phyloP scores from a whole-genome alignment of 2,329 filamentous ascomycete species.

The Metarhizium humberi region DNA sequence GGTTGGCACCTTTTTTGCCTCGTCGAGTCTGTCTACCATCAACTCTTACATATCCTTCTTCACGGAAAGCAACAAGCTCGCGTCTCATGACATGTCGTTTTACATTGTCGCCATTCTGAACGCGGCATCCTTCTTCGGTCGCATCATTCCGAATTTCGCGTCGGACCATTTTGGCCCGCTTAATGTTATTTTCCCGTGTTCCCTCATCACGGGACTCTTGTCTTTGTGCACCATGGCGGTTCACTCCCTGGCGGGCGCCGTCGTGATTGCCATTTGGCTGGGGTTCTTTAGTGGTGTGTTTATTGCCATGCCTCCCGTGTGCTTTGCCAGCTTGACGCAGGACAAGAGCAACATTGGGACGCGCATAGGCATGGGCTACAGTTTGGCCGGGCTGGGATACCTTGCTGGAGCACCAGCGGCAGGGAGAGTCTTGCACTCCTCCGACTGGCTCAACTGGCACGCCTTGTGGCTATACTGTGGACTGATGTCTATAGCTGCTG shows the following conservation, averaged over 20 bases:
- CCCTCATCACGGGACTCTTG: conserved; percentile 19
- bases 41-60: conserved; percentile 36
- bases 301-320: conserved; percentile 13
- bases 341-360: background rate
- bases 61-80: conserved; percentile 29
- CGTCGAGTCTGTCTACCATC: conserved; percentile 40
- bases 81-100: conserved; percentile 22
- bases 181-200: conserved; percentile 22
- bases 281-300: conserved; percentile 35
- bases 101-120: conserved; percentile 36
- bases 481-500: background rate
- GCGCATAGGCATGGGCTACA: background rate
- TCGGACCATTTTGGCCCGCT: conserved; percentile 25
- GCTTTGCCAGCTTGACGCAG: background rate
- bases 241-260: conserved; percentile 19
- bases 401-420: background rate
- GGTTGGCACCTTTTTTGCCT: conserved; percentile 24
- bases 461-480: background rate
- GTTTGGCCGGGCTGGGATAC: background rate
- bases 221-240: conserved; percentile 28
- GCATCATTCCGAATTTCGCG: conserved; percentile 29
- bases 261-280: conserved; percentile 25
- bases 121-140: conserved; percentile 33
- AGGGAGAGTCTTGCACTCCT: background rate
- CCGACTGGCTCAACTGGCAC: background rate